Conservation (phyloP, 176 grass and related monocot species). For the Poa pratensis region DNA sequence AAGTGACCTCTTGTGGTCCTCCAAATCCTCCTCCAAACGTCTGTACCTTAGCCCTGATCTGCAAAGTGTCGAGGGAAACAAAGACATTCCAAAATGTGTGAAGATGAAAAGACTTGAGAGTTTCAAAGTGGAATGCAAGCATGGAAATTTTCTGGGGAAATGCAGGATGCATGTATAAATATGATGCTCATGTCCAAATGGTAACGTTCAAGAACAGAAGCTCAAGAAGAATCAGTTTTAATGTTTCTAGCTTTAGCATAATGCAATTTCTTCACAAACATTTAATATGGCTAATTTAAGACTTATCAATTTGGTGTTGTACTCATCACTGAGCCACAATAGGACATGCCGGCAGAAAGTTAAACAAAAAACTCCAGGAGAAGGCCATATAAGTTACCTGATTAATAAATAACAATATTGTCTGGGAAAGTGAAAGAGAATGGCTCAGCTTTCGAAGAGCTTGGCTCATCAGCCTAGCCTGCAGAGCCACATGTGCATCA, state of each 20-base stretch:
- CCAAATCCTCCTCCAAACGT: conserved; percentile 91
- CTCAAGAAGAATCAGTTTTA: conserved; percentile 17
- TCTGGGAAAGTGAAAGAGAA: conserved; percentile 82
- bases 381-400: conserved; percentile 55
- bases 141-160: neutral
- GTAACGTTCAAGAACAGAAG: neutral
- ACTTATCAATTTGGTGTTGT: neutral
- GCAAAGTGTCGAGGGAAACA: conserved; percentile 19
- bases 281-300: no score
- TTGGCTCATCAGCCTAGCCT: conserved; percentile 97
- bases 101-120: neutral
- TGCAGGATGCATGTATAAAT: neutral
- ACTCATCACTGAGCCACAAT: conserved; percentile 14
- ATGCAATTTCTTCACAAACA: neutral
- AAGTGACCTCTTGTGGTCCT: conserved; percentile 88
- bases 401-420: conserved; percentile 94
- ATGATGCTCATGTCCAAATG: neutral
- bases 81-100: neutral
- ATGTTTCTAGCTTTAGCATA: conserved; percentile 19
- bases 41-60: conserved; percentile 80
- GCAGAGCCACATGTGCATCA: conserved; percentile 92
- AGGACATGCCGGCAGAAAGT: neutral
- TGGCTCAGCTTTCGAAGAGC: conserved; percentile 96
- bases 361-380: neutral
- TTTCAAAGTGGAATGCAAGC: neutral